These are phyloP conservation scores for Mycena filopes DNA, from an alignment of 768 basidiomycete genomes.

Conservation along the genomic window DNA sequence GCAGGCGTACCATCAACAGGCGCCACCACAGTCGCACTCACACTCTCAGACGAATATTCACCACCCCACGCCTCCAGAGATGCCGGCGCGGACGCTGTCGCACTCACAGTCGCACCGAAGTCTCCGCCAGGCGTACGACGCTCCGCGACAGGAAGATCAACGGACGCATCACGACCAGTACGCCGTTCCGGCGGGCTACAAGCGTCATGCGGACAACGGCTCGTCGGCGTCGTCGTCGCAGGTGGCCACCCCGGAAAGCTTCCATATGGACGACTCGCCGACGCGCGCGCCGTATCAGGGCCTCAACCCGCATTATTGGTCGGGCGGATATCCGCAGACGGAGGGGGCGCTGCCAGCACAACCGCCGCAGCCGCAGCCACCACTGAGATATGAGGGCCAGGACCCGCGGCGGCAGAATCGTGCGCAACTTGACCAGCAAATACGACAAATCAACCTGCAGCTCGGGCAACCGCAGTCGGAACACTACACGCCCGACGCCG, in stretches of 20 bases:
- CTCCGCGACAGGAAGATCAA: constrained; percentile 11
- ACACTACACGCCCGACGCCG: constrained; percentile 60
- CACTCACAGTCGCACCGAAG: constrained; percentile 29
- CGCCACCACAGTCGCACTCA: constrained; percentile 23
- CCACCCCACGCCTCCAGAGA: constrained; percentile 23
- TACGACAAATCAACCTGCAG: constrained; percentile 34
- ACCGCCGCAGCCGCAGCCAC: constrained; percentile 28
- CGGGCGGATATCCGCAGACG: constrained; percentile 23
- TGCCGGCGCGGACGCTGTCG: constrained; percentile 20
- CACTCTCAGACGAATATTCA: constrained; percentile 16
- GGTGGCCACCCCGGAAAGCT: neutral
- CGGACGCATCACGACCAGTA: constrained; percentile 10
- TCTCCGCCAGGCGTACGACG: constrained; percentile 25
- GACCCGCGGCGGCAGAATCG: constrained; percentile 33
- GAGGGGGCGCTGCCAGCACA: constrained; percentile 24
- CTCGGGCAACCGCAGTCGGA: constrained; percentile 38
- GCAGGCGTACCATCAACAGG: constrained; percentile 36
- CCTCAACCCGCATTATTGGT: constrained; percentile 29
- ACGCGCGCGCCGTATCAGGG: constrained; percentile 27
- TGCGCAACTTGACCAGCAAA: constrained; percentile 31
- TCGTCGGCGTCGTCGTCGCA: constrained; percentile 11
- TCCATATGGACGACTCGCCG: constrained; percentile 28
- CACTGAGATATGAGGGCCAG: constrained; percentile 32
- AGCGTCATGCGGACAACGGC: constrained; percentile 7
- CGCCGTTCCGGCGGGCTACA: constrained; percentile 4